Percentiles rank a stretch among this genome's conserved stretches.
Evolutionary conservation across 768 basidiomycete genomes (phyloP).

Genomic region (Tricholoma bakamatsutake): DNA sequence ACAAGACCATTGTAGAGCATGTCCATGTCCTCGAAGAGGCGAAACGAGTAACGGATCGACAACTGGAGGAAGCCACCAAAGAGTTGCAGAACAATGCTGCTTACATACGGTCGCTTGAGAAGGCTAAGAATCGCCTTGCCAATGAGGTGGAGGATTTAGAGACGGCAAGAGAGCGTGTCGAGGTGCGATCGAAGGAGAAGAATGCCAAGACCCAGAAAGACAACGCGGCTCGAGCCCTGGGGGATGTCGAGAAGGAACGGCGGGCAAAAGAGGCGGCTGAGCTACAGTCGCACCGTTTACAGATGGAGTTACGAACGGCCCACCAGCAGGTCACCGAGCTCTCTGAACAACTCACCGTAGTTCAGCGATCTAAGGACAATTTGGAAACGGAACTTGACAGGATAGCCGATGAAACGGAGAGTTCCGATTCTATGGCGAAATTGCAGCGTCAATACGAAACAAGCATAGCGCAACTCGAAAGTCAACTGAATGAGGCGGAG

Average conservation of each 20-base stretch:
- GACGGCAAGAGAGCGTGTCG: slow-evolving; percentile 63
- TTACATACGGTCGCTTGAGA: slow-evolving; percentile 84
- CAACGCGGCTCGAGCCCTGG: slow-evolving; percentile 45
- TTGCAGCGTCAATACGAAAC: slow-evolving; percentile 59
- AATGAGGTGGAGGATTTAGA: slow-evolving; percentile 84
- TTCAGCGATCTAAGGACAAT: slow-evolving; percentile 57
- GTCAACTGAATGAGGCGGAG: slow-evolving; percentile 53
- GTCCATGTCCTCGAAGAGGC: slow-evolving; percentile 95
- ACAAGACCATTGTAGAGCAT: slow-evolving; percentile 98
- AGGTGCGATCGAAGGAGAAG: slow-evolving; percentile 66
- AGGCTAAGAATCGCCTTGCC: slow-evolving; percentile 65
- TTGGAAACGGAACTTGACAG: slow-evolving; percentile 63
- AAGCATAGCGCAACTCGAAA: slow-evolving; percentile 57
- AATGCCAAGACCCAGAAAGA: slow-evolving; percentile 57
- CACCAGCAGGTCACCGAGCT: slow-evolving; percentile 53
- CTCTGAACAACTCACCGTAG: slow-evolving; percentile 43
- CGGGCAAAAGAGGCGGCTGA: slow-evolving; percentile 62
- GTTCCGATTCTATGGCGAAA: slow-evolving; percentile 48
- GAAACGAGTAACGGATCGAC: slow-evolving; percentile 89
- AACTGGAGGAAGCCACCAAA: slow-evolving; percentile 73
- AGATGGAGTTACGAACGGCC: slow-evolving; percentile 52
- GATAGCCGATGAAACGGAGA: slow-evolving; percentile 56
- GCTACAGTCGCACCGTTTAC: slow-evolving; percentile 50
- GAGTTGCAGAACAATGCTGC: slow-evolving; percentile 70
- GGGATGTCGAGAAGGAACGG: slow-evolving; percentile 63